Evolutionary conservation across 176 grass and related monocot genomes (phyloP).

Genomic region (Zea luxurians): DNA sequence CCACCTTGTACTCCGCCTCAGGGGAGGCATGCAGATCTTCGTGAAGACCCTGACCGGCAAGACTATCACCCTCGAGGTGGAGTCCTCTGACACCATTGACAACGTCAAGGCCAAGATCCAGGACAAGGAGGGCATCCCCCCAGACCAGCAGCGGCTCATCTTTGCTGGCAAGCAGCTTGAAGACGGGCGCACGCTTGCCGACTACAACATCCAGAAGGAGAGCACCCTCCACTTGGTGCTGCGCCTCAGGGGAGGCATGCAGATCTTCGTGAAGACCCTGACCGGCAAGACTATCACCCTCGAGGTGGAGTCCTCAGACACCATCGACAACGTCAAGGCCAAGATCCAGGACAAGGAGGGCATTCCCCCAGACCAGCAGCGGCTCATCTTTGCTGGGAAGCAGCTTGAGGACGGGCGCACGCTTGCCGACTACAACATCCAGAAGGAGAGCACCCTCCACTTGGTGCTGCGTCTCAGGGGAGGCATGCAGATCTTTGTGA

Average conservation of each 20-base stretch:
- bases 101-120: too few species aligned
- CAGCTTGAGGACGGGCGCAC: conserved; percentile 67
- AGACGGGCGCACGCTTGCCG: too few species aligned
- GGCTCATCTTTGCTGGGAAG: conserved; percentile 65
- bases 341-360: conserved; percentile 91
- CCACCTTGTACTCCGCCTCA: conserved; percentile 24
- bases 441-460: conserved; percentile 45
- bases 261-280: conserved; percentile 68
- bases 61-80: too few species aligned
- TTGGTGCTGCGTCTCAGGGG: conserved; percentile 23
- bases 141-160: too few species aligned
- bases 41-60: conserved; percentile 33
- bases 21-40: conserved; percentile 63
- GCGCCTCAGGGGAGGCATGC: conserved; percentile 48
- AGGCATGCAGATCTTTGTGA: conserved; percentile 56
- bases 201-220: too few species aligned
- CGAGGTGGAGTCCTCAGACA: conserved; percentile 88
- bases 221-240: conserved; percentile 39
- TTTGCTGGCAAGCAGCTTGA: too few species aligned
- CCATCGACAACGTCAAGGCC: conserved; percentile 79
- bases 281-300: conserved; percentile 73
- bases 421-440: conserved; percentile 66
- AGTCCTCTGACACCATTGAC: too few species aligned
- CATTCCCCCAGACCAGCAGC: conserved; percentile 72
- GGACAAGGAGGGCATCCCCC: too few species aligned